phyloP scores from a whole-genome alignment of 768 basidiomycete species.

The Boletus pseudopeckii region DNA sequence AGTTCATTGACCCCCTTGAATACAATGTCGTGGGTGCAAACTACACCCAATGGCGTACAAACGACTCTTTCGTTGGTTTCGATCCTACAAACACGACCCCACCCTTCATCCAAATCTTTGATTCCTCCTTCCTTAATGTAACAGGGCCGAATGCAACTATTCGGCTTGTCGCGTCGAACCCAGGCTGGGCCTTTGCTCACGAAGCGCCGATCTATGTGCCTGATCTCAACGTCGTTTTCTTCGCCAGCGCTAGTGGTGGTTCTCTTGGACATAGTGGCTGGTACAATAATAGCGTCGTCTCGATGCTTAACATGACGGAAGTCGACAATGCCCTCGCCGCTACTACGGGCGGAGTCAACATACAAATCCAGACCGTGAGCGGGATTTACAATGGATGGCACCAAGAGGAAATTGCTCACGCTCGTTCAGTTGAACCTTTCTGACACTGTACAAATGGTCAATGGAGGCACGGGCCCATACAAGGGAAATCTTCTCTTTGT shows the following conservation, averaged over 20 bases:
- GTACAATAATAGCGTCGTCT: background rate
- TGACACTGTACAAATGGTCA: background rate
- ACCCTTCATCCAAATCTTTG: background rate
- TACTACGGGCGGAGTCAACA: background rate
- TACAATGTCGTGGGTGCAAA: background rate
- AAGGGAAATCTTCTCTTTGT: background rate
- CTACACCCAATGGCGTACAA: background rate
- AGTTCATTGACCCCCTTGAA: background rate
- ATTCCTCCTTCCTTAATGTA: background rate
- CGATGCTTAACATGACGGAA: background rate
- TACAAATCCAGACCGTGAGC: background rate
- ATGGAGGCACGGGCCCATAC: background rate
- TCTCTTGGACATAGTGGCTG: too few relatives aligned
- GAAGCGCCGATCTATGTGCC: too few relatives aligned
- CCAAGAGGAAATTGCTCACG: too few relatives aligned
- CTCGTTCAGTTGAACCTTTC: too few relatives aligned
- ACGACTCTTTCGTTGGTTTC: background rate
- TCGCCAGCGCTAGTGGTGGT: too few relatives aligned
- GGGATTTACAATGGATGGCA: background rate
- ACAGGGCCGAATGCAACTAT: background rate
- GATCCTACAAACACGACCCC: background rate
- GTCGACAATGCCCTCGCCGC: background rate
- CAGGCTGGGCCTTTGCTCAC: too few relatives aligned
- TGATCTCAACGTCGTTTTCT: too few relatives aligned
- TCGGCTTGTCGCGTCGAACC: too few relatives aligned